phyloP scores from a whole-genome alignment of 331 rosid species.

The Acacia concinna region DNA sequence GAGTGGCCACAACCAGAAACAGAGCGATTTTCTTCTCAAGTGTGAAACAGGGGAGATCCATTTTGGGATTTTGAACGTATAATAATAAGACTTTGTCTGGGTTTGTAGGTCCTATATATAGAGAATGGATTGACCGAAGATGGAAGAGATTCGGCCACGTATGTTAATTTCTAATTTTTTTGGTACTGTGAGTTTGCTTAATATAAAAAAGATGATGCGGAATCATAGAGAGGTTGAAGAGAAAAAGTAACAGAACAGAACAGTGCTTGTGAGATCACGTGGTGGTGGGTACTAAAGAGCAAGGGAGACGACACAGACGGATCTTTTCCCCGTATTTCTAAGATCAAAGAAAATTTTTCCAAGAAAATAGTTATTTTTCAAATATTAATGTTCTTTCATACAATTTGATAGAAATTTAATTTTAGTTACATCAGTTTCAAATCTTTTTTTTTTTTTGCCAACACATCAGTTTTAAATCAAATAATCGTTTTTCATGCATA shows the following conservation, averaged over 20 bases:
- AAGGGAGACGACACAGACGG: not conserved
- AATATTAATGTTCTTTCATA: too few relatives aligned
- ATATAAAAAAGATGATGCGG: not conserved
- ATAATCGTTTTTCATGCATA: too few relatives aligned
- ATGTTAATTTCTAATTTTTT: not conserved
- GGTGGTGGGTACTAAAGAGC: conserved; percentile 27
- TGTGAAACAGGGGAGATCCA: conserved; percentile 57
- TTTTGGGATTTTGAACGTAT: conserved; percentile 27
- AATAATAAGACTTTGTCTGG: not conserved
- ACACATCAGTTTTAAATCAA: too few relatives aligned
- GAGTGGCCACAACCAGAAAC: not conserved
- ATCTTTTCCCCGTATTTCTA: not conserved
- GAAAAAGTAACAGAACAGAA: not conserved
- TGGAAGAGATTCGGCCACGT: not conserved
- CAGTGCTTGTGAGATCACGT: conserved; percentile 42
- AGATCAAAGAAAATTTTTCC: not conserved
- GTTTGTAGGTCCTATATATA: conserved; percentile 15
- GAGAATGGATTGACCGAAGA: not conserved
- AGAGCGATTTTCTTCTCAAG: conserved; percentile 25
- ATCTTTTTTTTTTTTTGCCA: too few relatives aligned
- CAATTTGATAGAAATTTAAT: too few relatives aligned
- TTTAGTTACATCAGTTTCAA: not conserved
- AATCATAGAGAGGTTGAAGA: not conserved
- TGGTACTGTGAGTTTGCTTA: not conserved
- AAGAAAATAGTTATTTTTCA: too few relatives aligned